Base-by-base conservation (phyloP, 768 basidiomycete genomes). In the Suillus bovinus region DNA sequence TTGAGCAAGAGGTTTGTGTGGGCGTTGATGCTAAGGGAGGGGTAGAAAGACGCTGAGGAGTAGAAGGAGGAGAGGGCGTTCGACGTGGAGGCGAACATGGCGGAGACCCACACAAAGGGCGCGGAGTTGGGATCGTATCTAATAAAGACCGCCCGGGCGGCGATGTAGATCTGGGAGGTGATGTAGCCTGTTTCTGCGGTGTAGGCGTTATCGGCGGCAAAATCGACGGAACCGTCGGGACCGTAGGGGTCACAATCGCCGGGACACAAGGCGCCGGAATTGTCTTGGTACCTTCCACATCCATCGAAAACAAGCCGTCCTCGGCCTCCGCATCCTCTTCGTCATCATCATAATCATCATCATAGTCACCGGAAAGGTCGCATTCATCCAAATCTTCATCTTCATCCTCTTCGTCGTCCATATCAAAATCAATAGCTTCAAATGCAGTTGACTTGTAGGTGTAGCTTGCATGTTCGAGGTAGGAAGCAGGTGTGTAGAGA, bases 381-480 rank as follows among this genome's bases (percentile, higher is more conserved):
- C 75, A 71, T 0, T 74, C 74, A 20, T 75, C 72, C 10, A 75
- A 70, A 10, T 73, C 63, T 24, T 74, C 72, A 14, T 73, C 72
- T 0, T 73, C 72, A 44, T 63, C 62, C 7, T 39, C 34, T 0
- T 73, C 72, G 41, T 76, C 72, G 33, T 75, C 73, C 66, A 74
- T 72, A 57, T 74, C 72, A 1, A 72, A 59, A 33, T 74, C 73
- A 1, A 66, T 42, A 44, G 72, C 74, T 10, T 50, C 64, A 67
- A 71, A 72, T 27, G 72, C 71, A 0, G 65, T 24, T 20, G 67
- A 63, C 0, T 67, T 72, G 22, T 73, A 75, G 1, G 72, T 75
- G 46, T 74, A 74, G n/a, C 74, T 74, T 9, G 72, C 36, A 9
- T 36, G 54, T 38, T 55, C 54, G 10, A 38, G 16, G 38, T 56